Base-by-base conservation (phyloP, 495 filamentous ascomycete species). In the Lichenothelia convexa region DNA sequence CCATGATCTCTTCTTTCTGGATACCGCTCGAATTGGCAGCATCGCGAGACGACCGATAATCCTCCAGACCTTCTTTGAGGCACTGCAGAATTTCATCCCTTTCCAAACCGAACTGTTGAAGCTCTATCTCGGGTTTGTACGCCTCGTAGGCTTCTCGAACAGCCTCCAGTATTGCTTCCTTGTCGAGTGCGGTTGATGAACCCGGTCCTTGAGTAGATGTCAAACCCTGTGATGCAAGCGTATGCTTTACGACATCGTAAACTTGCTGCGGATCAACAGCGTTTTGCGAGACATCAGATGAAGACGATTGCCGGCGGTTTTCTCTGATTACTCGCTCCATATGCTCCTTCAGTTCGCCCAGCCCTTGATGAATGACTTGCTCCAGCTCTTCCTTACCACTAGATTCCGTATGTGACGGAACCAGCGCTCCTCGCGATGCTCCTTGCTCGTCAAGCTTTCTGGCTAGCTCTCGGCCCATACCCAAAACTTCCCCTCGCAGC, bases 141-240 rank as follows among this genome's bases (percentile, higher is more conserved):
- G 72, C 77, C 47, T 93, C 84, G 74, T 80, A 91, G 2, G 80
- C 84, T 36, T 92, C 83, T 36, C 73, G 71, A 4, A 94, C 78
- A 0, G 84, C 82, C 1, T 80, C 71, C 0, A 94, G 60, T 21
- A 94, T 82, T 24, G 84, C 82, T 38, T 91, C 81, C 40, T 79
- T 73, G 54, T 62, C 38, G 67, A 69, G 45, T 78, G 66, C 5
- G 52, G n/a, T 5, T 6, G 20, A 19, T 15, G 36, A 33, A 3
- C 34, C 34, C 0, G 39, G n/a, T 35, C 31, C 38, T 41, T 44
- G 5, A 19, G 9, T 15, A 29, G 24, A 41, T 13, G n/a, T 23
- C 11, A 48, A 35, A 17, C 46, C 46, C 16, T 55, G 56, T 36
- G 93, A 80, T 17, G 71, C 74, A 19, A 94, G 57, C 2, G 82